These are phyloP conservation scores for Aspergillus sp. DNA, from an alignment of 2,329 filamentous ascomycete genomes.

Conservation along the genomic window DNA sequence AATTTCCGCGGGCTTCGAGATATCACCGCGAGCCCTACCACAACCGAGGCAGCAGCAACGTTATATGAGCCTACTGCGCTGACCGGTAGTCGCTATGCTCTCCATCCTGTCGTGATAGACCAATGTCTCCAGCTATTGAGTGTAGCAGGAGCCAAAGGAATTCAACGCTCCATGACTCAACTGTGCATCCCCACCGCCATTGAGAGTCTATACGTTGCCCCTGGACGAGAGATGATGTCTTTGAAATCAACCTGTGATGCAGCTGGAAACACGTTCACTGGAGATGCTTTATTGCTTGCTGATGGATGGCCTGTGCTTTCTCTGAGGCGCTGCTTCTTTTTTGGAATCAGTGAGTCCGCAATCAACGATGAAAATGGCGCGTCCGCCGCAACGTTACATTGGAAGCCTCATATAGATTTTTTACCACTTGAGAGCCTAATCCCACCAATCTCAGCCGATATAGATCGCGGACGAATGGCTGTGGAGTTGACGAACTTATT, in stretches of 20 bases:
- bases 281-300: not conserved
- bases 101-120: constrained; percentile 28
- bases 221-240: constrained; percentile 2
- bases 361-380: too few species aligned
- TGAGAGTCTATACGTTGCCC: constrained; percentile 18
- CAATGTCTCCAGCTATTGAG: constrained; percentile 25
- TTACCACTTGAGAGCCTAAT: too few species aligned
- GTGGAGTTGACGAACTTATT: too few species aligned
- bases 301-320: not conserved
- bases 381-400: too few species aligned
- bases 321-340: too few species aligned
- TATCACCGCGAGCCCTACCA: constrained; percentile 12
- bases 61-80: constrained; percentile 5
- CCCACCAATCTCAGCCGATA: too few species aligned
- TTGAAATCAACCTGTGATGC: not conserved
- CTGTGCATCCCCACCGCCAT: constrained; percentile 27
- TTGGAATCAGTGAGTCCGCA: too few species aligned
- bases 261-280: not conserved
- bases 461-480: too few species aligned
- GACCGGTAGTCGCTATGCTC: constrained; percentile 16
- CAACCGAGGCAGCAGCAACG: not conserved
- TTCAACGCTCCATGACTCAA: constrained; percentile 12
- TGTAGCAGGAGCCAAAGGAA: constrained; percentile 24
- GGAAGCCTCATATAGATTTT: too few species aligned
- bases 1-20: constrained; percentile 17